These are phyloP conservation scores for Ascochyta viciae-villosae DNA, from an alignment of 2,329 filamentous ascomycete species.

Conservation along the genomic window DNA sequence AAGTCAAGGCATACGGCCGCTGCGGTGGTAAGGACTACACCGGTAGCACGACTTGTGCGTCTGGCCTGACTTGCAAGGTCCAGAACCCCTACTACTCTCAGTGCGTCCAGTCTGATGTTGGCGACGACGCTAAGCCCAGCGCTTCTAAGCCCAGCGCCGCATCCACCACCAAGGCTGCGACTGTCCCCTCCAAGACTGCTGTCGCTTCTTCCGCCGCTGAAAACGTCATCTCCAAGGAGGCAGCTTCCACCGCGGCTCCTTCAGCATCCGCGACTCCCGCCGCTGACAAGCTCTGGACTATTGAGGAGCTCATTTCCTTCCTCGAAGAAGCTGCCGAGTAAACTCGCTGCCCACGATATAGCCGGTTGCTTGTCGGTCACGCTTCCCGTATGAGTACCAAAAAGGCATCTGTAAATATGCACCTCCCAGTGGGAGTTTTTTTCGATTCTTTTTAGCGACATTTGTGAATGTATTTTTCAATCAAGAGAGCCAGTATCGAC, in stretches of 20 bases:
- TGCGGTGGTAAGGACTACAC: slow-evolving; percentile 55
- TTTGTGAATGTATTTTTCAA: slow-evolving; percentile 13
- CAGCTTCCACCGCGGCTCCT: not conserved
- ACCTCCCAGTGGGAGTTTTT: slow-evolving; percentile 14
- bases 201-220: not conserved
- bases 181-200: not conserved
- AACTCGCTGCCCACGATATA: not conserved
- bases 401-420: slow-evolving; percentile 19
- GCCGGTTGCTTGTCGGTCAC: slow-evolving; percentile 4
- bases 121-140: slow-evolving; percentile 19
- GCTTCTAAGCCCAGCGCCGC: slow-evolving; percentile 13
- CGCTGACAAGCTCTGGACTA: slow-evolving; percentile 17
- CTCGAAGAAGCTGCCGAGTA: slow-evolving; percentile 16
- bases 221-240: slow-evolving; percentile 7
- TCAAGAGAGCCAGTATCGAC: slow-evolving; percentile 6
- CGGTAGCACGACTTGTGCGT: slow-evolving; percentile 49
- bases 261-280: slow-evolving; percentile 9
- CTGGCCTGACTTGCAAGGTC: slow-evolving; percentile 50
- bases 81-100: slow-evolving; percentile 57
- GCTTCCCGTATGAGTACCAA: slow-evolving; percentile 11
- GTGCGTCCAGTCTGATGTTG: slow-evolving; percentile 42
- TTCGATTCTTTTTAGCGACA: slow-evolving; percentile 17
- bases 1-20: slow-evolving; percentile 41
- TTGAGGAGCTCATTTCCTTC: slow-evolving; percentile 18
- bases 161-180: slow-evolving; percentile 2